Conservation (phyloP, 192 early-diverging fungal species). For the Entomortierella parvispora region DNA sequence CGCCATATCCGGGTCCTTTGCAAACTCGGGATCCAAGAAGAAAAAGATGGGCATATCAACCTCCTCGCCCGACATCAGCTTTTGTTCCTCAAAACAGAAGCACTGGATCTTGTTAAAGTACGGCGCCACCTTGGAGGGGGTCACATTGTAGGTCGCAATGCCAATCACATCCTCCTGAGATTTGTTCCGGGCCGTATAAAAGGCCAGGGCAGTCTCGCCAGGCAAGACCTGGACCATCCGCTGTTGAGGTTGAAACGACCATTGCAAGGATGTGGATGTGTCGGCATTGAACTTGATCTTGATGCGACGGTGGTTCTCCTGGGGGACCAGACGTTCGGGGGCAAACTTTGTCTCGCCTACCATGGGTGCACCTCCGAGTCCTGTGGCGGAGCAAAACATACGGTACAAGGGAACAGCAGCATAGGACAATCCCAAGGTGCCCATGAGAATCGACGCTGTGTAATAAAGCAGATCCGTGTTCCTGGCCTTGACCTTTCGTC, state of each 20-base stretch:
- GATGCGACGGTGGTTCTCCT: constrained; percentile 69
- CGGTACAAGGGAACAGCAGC: constrained; percentile 96
- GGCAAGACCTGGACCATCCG: constrained; percentile 89
- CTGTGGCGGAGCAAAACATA: constrained; percentile 93
- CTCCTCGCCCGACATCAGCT: constrained; percentile 85
- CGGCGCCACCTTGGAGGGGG: constrained; percentile 89
- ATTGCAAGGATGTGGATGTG: constrained; percentile 82
- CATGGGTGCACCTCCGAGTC: constrained; percentile 89
- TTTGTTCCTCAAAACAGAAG: constrained; percentile 99
- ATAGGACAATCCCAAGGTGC: constrained; percentile 88
- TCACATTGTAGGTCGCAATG: constrained; percentile 96
- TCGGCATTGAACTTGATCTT: constrained; percentile 77
- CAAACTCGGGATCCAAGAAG: constrained; percentile 97
- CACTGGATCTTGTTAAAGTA: constrained; percentile 99
- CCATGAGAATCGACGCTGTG: constrained; percentile 81
- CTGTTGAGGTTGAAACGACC: constrained; percentile 92
- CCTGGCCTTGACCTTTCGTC: constrained; percentile 26
- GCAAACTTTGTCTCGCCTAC: constrained; percentile 74
- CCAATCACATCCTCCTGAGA: constrained; percentile 91
- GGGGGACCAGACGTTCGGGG: constrained; percentile 72
- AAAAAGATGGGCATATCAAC: constrained; percentile 98
- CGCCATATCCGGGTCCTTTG: constrained; percentile 93
- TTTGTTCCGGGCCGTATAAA: constrained; percentile 93
- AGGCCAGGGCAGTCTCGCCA: constrained; percentile 96
- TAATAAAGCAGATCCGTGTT: constrained; percentile 69